phyloP scores from a whole-genome alignment of 1,139 yeast species.

The Candida anutae region DNA sequence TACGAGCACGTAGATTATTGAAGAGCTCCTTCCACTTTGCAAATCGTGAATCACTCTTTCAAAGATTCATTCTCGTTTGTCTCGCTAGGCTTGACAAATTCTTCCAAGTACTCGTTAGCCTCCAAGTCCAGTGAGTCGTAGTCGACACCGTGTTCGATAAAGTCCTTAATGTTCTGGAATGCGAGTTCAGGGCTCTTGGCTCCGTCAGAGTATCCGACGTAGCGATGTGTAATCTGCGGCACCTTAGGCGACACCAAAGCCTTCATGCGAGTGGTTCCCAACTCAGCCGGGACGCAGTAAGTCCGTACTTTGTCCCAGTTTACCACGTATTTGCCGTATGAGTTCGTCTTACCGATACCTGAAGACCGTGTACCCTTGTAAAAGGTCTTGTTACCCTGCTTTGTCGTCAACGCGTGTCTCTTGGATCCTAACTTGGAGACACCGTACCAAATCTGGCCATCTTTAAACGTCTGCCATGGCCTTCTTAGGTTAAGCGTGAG shows the following conservation, averaged over 20 bases:
- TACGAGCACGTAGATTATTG: too few relatives aligned
- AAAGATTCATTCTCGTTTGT: too few relatives aligned
- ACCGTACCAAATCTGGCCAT: conserved; percentile 83
- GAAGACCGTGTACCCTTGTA: conserved; percentile 96
- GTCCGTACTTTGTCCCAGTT: conserved; percentile 87
- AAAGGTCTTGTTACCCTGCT: conserved; percentile 88
- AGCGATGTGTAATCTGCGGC: conserved; percentile 64
- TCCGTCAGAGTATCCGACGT: conserved; percentile 62
- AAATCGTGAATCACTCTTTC: too few relatives aligned
- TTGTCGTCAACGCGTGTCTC: conserved; percentile 80
- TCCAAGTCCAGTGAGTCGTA: conserved; percentile 34
- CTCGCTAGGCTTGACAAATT: conserved; percentile 32
- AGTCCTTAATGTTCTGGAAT: conserved; percentile 65
- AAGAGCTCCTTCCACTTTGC: too few relatives aligned
- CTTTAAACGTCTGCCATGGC: conserved; percentile 84
- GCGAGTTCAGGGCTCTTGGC: conserved; percentile 70
- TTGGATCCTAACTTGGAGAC: conserved; percentile 68
- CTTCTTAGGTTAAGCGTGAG: conserved; percentile 50
- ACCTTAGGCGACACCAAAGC: conserved; percentile 68
- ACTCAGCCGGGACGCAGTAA: conserved; percentile 68
- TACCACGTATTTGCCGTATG: conserved; percentile 65
- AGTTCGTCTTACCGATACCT: conserved; percentile 79
- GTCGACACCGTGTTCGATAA: conserved; percentile 62
- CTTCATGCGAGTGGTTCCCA: conserved; percentile 41
- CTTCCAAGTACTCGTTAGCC: conserved; percentile 35